A percentile compares a stretch with the other conserved stretches of the same genome.
Conservation (phyloP, 352 stramenopile genomes). For the Phytopythium aichiense region DNA sequence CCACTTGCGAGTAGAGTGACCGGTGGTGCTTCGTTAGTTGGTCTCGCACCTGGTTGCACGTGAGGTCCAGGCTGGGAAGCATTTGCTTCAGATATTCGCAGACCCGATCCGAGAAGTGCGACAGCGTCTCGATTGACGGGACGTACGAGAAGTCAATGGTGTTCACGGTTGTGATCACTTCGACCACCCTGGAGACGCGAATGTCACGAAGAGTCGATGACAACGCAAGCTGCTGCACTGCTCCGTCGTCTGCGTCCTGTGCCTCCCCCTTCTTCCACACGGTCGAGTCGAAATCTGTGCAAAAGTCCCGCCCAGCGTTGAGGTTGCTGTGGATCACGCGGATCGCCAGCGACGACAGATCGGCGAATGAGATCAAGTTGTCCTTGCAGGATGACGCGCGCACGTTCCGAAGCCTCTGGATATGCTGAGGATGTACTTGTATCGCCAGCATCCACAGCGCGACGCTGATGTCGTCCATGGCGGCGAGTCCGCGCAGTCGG, state of each 20-base stretch:
- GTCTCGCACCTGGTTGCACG: neutral
- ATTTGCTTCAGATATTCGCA: conserved; percentile 4
- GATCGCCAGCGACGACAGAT: conserved; percentile 37
- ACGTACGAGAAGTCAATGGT: conserved; percentile 8
- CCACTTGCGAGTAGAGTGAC: neutral
- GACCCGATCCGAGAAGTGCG: conserved; percentile 9
- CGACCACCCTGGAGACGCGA: neutral
- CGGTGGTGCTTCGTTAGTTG: conserved; percentile 10
- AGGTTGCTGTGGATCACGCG: conserved; percentile 48
- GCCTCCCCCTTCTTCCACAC: conserved; percentile 24
- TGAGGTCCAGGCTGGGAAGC: neutral
- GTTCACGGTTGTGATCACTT: conserved; percentile 6
- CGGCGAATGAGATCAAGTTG: conserved; percentile 35
- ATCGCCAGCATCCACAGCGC: conserved; percentile 48
- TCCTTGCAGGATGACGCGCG: conserved; percentile 27
- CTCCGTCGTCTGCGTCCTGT: neutral
- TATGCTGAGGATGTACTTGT: conserved; percentile 38
- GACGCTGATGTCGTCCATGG: conserved; percentile 57
- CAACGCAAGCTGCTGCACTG: neutral
- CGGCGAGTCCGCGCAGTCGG: conserved; percentile 18
- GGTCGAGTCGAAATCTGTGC: conserved; percentile 29
- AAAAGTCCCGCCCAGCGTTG: conserved; percentile 19
- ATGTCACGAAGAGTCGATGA: neutral
- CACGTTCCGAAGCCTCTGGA: conserved; percentile 38
- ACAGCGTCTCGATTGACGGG: conserved; percentile 11